Percentiles rank a stretch among this genome's conserved stretches.
Conservation (phyloP, 2,329 filamentous ascomycete species). For the Stachybotrys chartarum region DNA sequence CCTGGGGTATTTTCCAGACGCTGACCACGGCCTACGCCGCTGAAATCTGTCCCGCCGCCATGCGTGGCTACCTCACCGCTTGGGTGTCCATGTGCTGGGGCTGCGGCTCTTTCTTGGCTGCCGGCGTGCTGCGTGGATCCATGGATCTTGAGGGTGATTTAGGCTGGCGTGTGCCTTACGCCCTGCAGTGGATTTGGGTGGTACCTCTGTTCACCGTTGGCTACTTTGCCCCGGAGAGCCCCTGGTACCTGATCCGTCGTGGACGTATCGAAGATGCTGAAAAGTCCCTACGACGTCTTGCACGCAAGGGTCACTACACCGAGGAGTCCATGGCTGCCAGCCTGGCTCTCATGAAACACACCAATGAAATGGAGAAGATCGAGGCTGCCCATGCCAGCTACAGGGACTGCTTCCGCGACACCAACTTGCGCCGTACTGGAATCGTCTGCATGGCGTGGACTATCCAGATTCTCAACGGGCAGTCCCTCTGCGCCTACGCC, state of each 20-base stretch:
- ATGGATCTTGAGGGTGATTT: constrained; percentile 9
- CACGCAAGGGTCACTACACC: constrained; percentile 22
- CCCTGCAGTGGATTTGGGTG: constrained; percentile 36
- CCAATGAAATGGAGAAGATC: constrained; percentile 29
- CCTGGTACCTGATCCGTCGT: constrained; percentile 31
- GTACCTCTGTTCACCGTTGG: constrained; percentile 23
- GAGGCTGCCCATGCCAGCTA: constrained; percentile 25
- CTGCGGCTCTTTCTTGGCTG: constrained; percentile 31
- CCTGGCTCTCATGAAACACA: constrained; percentile 34
- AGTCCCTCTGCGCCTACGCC: constrained; percentile 47
- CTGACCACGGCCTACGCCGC: constrained; percentile 35
- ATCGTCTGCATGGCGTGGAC: constrained; percentile 21
- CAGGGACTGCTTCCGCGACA: constrained; percentile 30
- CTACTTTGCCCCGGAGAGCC: constrained; percentile 35
- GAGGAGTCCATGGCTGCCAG: constrained; percentile 29
- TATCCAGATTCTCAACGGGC: constrained; percentile 24
- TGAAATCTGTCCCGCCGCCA: constrained; percentile 23
- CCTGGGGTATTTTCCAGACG: constrained; percentile 25
- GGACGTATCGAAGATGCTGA: constrained; percentile 21
- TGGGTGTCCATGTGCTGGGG: constrained; percentile 36
- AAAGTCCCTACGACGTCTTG: constrained; percentile 20
- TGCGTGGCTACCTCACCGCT: constrained; percentile 30
- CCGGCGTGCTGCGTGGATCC: constrained; percentile 23
- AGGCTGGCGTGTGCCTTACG: constrained; percentile 28
- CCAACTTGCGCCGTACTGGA: constrained; percentile 29